phyloP scores from a whole-genome alignment of 2,329 filamentous ascomycete species.

The Phialophora macrospora region DNA sequence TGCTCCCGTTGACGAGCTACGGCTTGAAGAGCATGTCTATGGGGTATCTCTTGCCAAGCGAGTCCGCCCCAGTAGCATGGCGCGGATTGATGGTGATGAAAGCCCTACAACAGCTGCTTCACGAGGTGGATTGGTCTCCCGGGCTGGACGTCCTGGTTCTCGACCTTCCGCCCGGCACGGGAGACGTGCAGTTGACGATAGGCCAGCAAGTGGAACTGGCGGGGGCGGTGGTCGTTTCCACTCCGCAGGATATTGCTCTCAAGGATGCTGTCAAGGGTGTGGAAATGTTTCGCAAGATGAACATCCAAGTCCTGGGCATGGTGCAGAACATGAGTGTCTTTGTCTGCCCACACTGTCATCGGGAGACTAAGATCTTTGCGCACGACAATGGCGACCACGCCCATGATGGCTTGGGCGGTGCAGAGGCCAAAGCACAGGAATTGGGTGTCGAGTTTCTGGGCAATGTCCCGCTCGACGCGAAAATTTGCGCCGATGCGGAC shows the following conservation, averaged over 20 bases:
- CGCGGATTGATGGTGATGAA: conserved; percentile 97
- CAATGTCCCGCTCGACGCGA: conserved; percentile 84
- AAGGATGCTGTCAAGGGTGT: conserved; percentile 92
- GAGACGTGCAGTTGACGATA: conserved; percentile 95
- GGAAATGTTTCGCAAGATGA: conserved; percentile 87
- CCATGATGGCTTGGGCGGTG: conserved; percentile 59
- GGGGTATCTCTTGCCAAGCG: conserved; percentile 78
- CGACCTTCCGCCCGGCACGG: conserved; percentile 91
- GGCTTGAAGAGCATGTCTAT: conserved; percentile 98
- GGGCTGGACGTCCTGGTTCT: conserved; percentile 81
- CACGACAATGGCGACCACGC: conserved; percentile 30
- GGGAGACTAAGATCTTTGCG: conserved; percentile 77
- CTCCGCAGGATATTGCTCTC: conserved; percentile 88
- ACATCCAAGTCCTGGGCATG: conserved; percentile 78
- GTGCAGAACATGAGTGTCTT: conserved; percentile 93
- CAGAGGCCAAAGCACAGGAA: conserved; percentile 70
- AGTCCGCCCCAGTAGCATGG: conserved; percentile 87
- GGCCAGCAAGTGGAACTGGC: conserved; percentile 91
- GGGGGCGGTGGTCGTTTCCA: conserved; percentile 83
- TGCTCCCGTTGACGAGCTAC: conserved; percentile 89
- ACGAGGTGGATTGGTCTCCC: conserved; percentile 78
- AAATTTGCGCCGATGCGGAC: conserved; percentile 86
- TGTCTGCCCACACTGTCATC: conserved; percentile 75
- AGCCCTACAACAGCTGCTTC: conserved; percentile 89
- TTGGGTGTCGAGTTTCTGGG: conserved; percentile 80